phyloP scores from a whole-genome alignment of 768 basidiomycete genomes.

The Naganishia vaughanmartiniae region DNA sequence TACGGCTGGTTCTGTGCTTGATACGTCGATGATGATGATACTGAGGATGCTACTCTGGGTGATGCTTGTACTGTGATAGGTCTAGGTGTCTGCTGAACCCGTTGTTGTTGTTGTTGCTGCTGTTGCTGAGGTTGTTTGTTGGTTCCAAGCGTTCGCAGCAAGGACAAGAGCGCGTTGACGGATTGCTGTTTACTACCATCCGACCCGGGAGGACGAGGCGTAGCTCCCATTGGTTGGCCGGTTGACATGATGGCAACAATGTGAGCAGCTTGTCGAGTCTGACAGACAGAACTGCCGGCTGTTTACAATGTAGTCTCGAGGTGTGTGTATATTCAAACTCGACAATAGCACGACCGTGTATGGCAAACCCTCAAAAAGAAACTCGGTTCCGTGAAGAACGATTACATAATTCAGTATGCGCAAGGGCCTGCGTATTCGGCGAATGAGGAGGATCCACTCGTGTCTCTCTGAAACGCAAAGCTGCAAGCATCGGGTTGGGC shows the following conservation, averaged over 20 bases:
- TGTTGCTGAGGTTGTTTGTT: conserved; percentile 9
- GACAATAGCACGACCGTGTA: neutral
- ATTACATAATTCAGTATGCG: neutral
- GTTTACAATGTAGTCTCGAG: conserved; percentile 14
- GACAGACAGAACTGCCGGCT: neutral
- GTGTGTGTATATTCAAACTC: neutral
- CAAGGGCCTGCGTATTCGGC: too few relatives aligned
- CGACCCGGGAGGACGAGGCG: neutral
- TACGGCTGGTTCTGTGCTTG: neutral
- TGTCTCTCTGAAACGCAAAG: too few relatives aligned
- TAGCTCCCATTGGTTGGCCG: neutral
- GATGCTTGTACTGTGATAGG: neutral
- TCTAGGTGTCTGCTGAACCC: neutral
- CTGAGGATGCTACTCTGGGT: neutral
- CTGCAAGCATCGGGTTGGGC: too few relatives aligned
- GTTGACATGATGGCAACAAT: conserved; percentile 2
- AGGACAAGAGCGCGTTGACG: conserved; percentile 8
- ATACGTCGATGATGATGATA: neutral
- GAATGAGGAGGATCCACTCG: too few relatives aligned
- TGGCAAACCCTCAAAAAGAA: neutral
- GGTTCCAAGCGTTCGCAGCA: neutral
- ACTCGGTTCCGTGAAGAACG: neutral
- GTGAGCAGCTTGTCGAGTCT: neutral
- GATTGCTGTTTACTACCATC: conserved; percentile 5
- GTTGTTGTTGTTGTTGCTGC: conserved; percentile 1